phyloP scores from a whole-genome alignment of 208 protist genomes.

The Acanthamoeba rhysodes region DNA sequence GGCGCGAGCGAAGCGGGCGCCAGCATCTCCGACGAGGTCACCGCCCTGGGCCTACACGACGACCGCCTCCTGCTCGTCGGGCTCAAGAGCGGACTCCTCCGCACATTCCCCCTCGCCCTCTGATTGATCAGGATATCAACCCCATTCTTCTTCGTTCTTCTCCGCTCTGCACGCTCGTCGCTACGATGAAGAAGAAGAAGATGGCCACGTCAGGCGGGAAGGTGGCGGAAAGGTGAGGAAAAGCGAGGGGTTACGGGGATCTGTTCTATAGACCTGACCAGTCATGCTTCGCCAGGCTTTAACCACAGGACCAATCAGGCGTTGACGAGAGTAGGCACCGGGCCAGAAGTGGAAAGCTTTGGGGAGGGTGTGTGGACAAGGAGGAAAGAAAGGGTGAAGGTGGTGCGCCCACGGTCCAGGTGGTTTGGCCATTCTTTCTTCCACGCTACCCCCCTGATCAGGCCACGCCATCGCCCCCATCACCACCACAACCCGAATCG shows the following conservation, averaged over 20 bases:
- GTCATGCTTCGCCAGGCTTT: not conserved
- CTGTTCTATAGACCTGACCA: not conserved
- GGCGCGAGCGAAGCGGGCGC: not conserved
- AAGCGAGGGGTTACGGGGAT: not conserved
- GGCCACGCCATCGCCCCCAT: too few relatives aligned
- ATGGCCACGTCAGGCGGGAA: too few relatives aligned
- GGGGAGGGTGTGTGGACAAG: too few relatives aligned
- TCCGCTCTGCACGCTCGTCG: too few relatives aligned
- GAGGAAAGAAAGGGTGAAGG: too few relatives aligned
- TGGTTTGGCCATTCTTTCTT: too few relatives aligned
- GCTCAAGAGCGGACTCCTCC: slow-evolving; percentile 7
- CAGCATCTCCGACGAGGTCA: not conserved
- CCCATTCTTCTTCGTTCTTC: too few relatives aligned
- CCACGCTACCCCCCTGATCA: too few relatives aligned
- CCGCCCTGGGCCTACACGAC: slow-evolving; percentile 9
- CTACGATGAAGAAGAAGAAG: not conserved
- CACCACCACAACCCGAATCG: too few relatives aligned
- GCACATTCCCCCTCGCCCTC: slow-evolving; percentile 22
- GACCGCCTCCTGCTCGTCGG: slow-evolving; percentile 33
- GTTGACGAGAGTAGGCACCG: not conserved
- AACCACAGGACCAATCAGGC: not conserved
- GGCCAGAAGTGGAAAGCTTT: not conserved
- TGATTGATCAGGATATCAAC: not conserved
- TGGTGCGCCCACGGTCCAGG: too few relatives aligned
- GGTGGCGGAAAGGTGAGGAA: not conserved